Evolutionary conservation across 2,329 filamentous ascomycete genomes (phyloP), one percentile per base, ranked within the genome.

Genomic region (Ascochyta rabiei): DNA sequence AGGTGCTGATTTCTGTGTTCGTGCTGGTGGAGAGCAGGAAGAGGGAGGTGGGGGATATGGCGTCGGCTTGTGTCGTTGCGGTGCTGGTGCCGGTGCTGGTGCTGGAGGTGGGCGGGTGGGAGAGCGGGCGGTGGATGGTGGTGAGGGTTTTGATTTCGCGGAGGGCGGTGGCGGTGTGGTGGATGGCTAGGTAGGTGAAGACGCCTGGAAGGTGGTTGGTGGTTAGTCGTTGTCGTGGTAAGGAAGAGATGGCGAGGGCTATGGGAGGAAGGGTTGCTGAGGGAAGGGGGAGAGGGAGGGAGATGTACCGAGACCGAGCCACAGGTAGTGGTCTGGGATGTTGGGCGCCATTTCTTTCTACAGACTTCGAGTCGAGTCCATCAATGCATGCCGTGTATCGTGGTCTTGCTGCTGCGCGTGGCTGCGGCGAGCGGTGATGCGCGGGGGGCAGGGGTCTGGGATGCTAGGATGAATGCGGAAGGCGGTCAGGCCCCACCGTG

Each of bases 61-160:
- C 72, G 72, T 67, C 49, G 87, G 93, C 56, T 88, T 88, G 71
- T 89, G 89, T 46, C 83, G 89, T 57, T 4, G 93, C 81, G 60
- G 21, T 23, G n/a, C n/a, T n/a, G n/a, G n/a, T n/a, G n/a, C n/a
- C n/a, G 85, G 88, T 46, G 86, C 10, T 2, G 12, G 28, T 4
- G 28, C 26, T 28, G 35, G 48, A 53, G 41, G 46, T 56, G 35
- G 43, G 23, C 15, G 18, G 49, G 15, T 35, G 43, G 33, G 48
- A 46, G 33, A 51, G 37, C 2, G 51, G 49, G 84, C 45, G 88
- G 84, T 70, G 88, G 85, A 95, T 84, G 72, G 87, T 82, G 60
- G 88, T 23, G 21, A 6, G 6, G 21, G 6, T 23, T 23, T 23
- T 23, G 3, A 6, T 88, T 48, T n/a, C n/a, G n/a, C n/a, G n/a